Conservation (phyloP, 2,329 filamentous ascomycete species). For the Seiridium cupressi region DNA sequence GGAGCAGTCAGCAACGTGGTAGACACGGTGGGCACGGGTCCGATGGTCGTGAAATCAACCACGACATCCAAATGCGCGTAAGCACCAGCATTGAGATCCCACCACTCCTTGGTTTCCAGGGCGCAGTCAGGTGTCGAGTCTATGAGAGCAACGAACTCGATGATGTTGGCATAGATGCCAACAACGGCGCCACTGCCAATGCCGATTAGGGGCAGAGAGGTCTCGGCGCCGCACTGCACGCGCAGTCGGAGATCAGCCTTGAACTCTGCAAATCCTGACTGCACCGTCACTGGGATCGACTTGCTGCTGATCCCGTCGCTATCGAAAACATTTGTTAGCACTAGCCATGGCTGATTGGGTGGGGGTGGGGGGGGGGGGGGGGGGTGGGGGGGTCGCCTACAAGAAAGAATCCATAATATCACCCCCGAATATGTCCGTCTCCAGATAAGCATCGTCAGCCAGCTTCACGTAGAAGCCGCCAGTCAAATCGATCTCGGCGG, state of each 20-base stretch:
- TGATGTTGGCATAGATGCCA: too few relatives aligned
- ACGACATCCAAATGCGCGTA: too few relatives aligned
- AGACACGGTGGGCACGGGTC: too few relatives aligned
- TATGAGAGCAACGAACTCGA: too few relatives aligned
- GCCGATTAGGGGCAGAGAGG: constrained; percentile 15
- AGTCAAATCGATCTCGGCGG: constrained; percentile 43
- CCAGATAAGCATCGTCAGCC: constrained; percentile 36
- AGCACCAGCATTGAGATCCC: too few relatives aligned
- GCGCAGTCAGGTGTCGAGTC: too few relatives aligned
- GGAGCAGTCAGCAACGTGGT: too few relatives aligned
- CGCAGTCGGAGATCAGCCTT: constrained; percentile 45
- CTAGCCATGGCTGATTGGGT: too few relatives aligned
- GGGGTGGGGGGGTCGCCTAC: neutral
- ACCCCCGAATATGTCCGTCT: constrained; percentile 34
- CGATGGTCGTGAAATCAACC: too few relatives aligned
- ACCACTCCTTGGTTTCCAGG: too few relatives aligned
- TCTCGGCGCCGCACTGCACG: constrained; percentile 36
- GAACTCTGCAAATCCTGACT: constrained; percentile 37
- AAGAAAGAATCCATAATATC: constrained; percentile 41
- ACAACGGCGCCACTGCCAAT: too few relatives aligned
- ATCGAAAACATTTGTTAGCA: neutral
- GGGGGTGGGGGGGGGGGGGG: too few relatives aligned
- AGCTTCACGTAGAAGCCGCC: constrained; percentile 46
- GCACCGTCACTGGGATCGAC: constrained; percentile 39
- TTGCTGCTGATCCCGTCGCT: constrained; percentile 9